Evolutionary conservation across 306 rosid species (phyloP).

Genomic region (Cajanus cajan): DNA sequence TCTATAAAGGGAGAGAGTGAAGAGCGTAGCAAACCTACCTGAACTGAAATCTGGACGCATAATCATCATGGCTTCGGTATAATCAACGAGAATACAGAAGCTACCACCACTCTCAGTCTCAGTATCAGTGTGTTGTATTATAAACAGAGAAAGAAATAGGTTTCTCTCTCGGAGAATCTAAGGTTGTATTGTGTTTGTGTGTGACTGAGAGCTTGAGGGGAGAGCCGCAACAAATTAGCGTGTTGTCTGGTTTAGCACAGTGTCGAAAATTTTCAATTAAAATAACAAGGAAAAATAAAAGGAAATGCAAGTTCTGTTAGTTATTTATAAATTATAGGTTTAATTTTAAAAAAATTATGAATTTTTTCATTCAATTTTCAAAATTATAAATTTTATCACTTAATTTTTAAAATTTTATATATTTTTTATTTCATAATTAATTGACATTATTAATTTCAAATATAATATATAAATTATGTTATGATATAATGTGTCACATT

Average conservation of each 20-base stretch:
- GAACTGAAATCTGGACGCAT: constrained; percentile 27
- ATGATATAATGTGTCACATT: too few relatives aligned
- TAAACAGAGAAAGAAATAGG: constrained; percentile 1
- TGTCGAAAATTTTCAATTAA: not conserved
- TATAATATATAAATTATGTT: too few relatives aligned
- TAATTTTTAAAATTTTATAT: too few relatives aligned
- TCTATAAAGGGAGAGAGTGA: constrained; percentile 19
- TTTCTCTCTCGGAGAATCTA: constrained; percentile 31
- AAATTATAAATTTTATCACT: too few relatives aligned
- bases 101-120: not conserved
- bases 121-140: not conserved
- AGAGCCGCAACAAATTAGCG: constrained; percentile 40
- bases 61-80: not conserved
- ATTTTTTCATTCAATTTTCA: too few relatives aligned
- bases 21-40: constrained; percentile 1
- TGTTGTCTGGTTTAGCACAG: constrained; percentile 27
- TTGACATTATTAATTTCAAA: too few relatives aligned
- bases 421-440: too few relatives aligned
- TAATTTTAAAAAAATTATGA: too few relatives aligned
- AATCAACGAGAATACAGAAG: not conserved
- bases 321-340: not conserved
- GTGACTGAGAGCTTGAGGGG: constrained; percentile 25
- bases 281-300: not conserved
- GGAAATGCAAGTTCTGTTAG: not conserved
- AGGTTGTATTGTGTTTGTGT: constrained; percentile 10